Percentiles rank a stretch among this genome's conserved stretches.
Conservation (phyloP, 2,329 filamentous ascomycete species). For the Cladobotryum mycophilum region DNA sequence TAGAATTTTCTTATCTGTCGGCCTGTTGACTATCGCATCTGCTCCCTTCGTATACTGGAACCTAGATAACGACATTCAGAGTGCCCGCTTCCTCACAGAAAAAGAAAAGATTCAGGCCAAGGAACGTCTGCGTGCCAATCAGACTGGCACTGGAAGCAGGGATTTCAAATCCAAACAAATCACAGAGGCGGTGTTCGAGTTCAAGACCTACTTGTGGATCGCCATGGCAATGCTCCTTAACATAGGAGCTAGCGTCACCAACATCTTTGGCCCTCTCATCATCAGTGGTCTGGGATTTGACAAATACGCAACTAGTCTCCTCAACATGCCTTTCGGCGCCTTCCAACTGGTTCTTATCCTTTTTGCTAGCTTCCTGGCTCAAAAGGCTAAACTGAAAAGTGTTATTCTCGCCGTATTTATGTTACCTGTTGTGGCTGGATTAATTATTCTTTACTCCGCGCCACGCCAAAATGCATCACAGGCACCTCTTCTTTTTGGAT, state of each 20-base stretch:
- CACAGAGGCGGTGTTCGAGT: conserved; percentile 41
- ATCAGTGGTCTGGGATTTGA: conserved; percentile 54
- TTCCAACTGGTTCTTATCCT: conserved; percentile 56
- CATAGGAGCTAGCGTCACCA: conserved; percentile 56
- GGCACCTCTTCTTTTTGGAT: conserved; percentile 47
- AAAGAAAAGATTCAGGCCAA: conserved; percentile 62
- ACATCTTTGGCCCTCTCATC: conserved; percentile 60
- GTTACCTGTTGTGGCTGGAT: conserved; percentile 54
- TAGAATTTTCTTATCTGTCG: conserved; percentile 52
- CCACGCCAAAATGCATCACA: conserved; percentile 34
- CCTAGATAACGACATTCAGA: conserved; percentile 53
- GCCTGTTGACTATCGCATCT: conserved; percentile 52
- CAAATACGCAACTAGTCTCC: conserved; percentile 49
- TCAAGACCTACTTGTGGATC: conserved; percentile 54
- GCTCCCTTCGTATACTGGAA: conserved; percentile 53
- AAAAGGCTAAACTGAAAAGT: conserved; percentile 51
- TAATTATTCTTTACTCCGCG: conserved; percentile 49
- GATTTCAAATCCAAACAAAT: conserved; percentile 64
- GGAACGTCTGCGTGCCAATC: conserved; percentile 66
- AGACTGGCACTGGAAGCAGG: conserved; percentile 67
- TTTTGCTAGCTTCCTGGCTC: conserved; percentile 50
- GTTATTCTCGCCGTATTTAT: conserved; percentile 47
- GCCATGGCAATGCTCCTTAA: conserved; percentile 56
- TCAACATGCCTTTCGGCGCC: conserved; percentile 62
- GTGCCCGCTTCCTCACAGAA: conserved; percentile 53